Base-by-base conservation (phyloP, 148 eudicot genomes). In the Rhododendron kiyosumense region DNA sequence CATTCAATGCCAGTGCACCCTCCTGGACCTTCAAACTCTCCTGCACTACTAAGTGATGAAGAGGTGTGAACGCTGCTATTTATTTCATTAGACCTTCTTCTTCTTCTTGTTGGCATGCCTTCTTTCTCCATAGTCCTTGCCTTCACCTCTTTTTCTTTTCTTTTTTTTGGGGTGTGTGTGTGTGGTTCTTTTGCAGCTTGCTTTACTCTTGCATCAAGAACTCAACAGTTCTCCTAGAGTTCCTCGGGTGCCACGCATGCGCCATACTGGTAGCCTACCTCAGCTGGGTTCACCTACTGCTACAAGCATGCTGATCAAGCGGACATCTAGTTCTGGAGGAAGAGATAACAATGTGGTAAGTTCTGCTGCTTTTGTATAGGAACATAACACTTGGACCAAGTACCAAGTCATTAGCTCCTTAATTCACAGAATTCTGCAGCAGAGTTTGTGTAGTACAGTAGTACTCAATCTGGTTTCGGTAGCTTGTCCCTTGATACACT, bases 221-320 rank as follows among this genome's bases (percentile, higher is more conserved):
- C 96, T 97, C 17, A 97, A 97, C 89, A 97, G 99, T 89, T 97
- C 99, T 87, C 98, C 98, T 54, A 90, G 99, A 90, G 98, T 95
- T 92, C 96, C 98, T 84, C 92, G 99, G 82, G 98, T 95, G 57
- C 95, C 99, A 86, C 98, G 99, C 77, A 93, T 94, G 87, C 98
- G 98, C 71, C 90, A 94, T 85, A 91, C 93, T 81, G 98, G 98
- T 78, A 92, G 93, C 89, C 89, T 94, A 86, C 96, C 98, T 89
- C 99, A 94, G 87, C 82, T 93, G 85, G 90, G 95, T 78, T 89
- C 98, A 77, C 90, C 94, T 81, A 89, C 93, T 84, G 91, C 92
- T 48, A 87, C 98, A 59, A 95, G 92, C 89, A 88, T 87, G 89
- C 86, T 92, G 86, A 89, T 91, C 86, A 96, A 96, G 91, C 93